phyloP scores from a whole-genome alignment of 2,329 filamentous ascomycete genomes.

The Fusarium sp. region DNA sequence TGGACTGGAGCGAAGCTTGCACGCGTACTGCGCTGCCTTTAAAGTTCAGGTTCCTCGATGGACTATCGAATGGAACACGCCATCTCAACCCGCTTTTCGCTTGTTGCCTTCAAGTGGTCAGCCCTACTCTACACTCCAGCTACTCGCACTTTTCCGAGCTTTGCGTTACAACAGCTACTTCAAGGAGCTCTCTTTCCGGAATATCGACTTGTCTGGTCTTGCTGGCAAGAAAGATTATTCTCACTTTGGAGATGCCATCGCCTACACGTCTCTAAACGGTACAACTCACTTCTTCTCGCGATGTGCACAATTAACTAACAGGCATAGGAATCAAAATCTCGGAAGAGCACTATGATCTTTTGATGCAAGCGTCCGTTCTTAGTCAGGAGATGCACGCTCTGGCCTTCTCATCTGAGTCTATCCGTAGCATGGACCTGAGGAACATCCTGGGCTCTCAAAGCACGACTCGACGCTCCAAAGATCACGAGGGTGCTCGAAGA shows the following conservation, averaged over 20 bases:
- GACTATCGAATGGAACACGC: slow-evolving; percentile 60
- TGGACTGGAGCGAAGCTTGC: slow-evolving; percentile 65
- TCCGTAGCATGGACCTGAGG: slow-evolving; percentile 66
- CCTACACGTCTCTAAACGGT: slow-evolving; percentile 66
- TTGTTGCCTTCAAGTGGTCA: slow-evolving; percentile 57
- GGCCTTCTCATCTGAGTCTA: slow-evolving; percentile 66
- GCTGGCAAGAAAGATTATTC: slow-evolving; percentile 57
- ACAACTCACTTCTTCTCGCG: slow-evolving; percentile 26
- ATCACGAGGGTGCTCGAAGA: slow-evolving; percentile 38
- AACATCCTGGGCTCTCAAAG: slow-evolving; percentile 53
- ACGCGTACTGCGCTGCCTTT: slow-evolving; percentile 67
- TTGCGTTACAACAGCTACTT: slow-evolving; percentile 71
- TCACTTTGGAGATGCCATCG: slow-evolving; percentile 59
- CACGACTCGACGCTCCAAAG: slow-evolving; percentile 31
- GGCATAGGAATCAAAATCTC: slow-evolving; percentile 59
- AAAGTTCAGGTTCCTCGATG: slow-evolving; percentile 63
- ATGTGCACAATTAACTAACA: slow-evolving; percentile 11
- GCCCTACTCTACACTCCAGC: slow-evolving; percentile 62
- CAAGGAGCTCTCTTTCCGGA: slow-evolving; percentile 66
- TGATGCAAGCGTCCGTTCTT: slow-evolving; percentile 63
- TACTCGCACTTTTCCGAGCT: slow-evolving; percentile 68
- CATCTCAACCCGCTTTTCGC: slow-evolving; percentile 64
- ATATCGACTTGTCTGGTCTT: slow-evolving; percentile 61
- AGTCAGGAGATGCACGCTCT: slow-evolving; percentile 69
- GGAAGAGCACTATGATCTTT: slow-evolving; percentile 60